Percentiles rank a stretch among this genome's conserved stretches.
Evolutionary conservation across 768 basidiomycete species (phyloP).

Genomic region (Vishniacozyma victoriae): DNA sequence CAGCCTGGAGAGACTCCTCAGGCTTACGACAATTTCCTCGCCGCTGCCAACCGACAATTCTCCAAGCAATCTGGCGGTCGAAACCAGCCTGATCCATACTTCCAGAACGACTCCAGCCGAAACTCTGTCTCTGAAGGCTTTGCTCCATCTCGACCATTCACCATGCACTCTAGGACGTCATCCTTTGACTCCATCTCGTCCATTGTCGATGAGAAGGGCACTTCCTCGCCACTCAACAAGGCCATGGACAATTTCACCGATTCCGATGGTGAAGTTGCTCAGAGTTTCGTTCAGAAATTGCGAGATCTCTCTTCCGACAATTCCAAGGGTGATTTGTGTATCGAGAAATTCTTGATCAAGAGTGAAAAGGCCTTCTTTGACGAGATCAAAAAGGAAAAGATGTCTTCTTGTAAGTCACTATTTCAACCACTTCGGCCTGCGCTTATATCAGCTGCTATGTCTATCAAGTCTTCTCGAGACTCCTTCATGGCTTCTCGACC

Average conservation of each 20-base stretch:
- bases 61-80: constrained; percentile 65
- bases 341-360: constrained; percentile 82
- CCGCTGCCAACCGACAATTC: constrained; percentile 76
- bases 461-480: constrained; percentile 41
- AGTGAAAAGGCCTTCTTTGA: constrained; percentile 92
- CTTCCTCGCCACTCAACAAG: constrained; percentile 81
- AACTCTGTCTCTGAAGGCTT: constrained; percentile 25
- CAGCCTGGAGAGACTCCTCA: constrained; percentile 42
- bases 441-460: constrained; percentile 24
- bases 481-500: constrained; percentile 43
- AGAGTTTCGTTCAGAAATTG: constrained; percentile 79
- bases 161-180: constrained; percentile 67
- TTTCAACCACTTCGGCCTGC: not conserved
- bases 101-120: constrained; percentile 52
- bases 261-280: constrained; percentile 82
- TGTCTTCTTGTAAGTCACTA: constrained; percentile 55
- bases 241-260: constrained; percentile 94
- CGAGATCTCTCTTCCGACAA: constrained; percentile 73
- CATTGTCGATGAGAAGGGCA: constrained; percentile 82
- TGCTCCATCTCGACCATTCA: constrained; percentile 70
- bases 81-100: constrained; percentile 75
- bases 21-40: constrained; percentile 72
- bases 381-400: constrained; percentile 78
- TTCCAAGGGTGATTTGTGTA: constrained; percentile 83
- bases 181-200: constrained; percentile 89